Evolutionary conservation across 2,329 filamentous ascomycete species (phyloP), one percentile per base, ranked within the genome.

Genomic region (Ophiostoma novo-ulmi): DNA sequence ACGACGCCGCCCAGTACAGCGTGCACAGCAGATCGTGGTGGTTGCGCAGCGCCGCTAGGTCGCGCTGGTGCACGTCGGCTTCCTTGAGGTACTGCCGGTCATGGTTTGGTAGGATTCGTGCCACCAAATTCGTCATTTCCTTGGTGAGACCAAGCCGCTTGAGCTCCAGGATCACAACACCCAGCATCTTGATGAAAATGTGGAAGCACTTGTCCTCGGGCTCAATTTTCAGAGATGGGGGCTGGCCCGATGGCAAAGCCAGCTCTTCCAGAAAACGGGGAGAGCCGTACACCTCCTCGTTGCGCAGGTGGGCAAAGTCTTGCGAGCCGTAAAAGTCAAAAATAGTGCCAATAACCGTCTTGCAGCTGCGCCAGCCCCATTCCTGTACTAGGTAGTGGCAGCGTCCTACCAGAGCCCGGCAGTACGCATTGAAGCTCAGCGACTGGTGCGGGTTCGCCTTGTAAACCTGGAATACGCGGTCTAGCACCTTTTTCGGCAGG

Each of bases 271-370:
- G 79, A 69, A 91, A 91, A 3, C 78, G 79, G 0, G 88, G 87
- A 4, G 88, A 90, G 70, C 81, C 81, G 74, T 85, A 85, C 1
- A 84, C 85, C 75, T 89, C 86, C 76, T 91, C 89, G 71, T 90
- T 89, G 52, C 87, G 84, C 61, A 91, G 76, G 76, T 91, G 86
- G 2, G 84, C 83, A 13, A 91, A 81, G 65, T 85, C 83, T 73
- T 88, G 86, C 1, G 84, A 84, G 11, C 87, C 88, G 74, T 90
- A 91, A 75, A 90, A 90, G 77, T 91, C 88, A 73, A 90, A 91
- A 2, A 91, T 84, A 1, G 84, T 81, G 1, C 88, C 87, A 41
- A 90, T 80, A 17, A 90, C 82, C 13, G 82, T 80, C 66, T 84
- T 85, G 74, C 84, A 86, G 72, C 81, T 85, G 52, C 81, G 81